Evolutionary conservation across 352 stramenopile species (phyloP).

Genomic region (Globisporangium emineosum): DNA sequence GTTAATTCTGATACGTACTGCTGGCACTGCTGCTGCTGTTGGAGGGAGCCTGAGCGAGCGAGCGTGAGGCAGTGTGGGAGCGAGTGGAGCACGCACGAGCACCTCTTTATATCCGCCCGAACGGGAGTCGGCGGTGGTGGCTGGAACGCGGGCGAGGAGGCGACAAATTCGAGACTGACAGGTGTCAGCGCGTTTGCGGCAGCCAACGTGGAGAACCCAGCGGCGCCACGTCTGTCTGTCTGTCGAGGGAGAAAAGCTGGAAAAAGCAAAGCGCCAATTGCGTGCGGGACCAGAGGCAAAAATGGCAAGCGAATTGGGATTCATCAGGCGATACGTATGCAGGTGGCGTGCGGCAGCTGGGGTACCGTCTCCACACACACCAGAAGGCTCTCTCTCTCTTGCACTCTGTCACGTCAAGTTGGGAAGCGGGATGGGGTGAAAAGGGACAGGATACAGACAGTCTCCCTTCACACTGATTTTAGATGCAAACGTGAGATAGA

Average conservation of each 20-base stretch:
- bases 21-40: neutral
- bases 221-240: too few species aligned
- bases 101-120: too few species aligned
- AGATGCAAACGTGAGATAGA: too few species aligned
- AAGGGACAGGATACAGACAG: too few species aligned
- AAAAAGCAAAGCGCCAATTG: neutral
- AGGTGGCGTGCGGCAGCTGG: neutral
- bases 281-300: neutral
- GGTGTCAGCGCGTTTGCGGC: neutral
- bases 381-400: neutral
- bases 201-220: too few species aligned
- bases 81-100: neutral
- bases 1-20: neutral
- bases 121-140: too few species aligned
- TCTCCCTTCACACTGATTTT: too few species aligned
- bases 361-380: neutral
- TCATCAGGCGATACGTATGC: neutral
- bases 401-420: neutral
- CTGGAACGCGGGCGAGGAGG: neutral
- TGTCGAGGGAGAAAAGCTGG: neutral
- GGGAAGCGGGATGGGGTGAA: too few species aligned
- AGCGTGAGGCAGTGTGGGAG: neutral
- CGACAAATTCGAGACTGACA: conserved; percentile 7
- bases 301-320: neutral
- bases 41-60: too few species aligned